Evolutionary conservation across 2,329 filamentous ascomycete genomes (phyloP), one percentile per base, ranked within the genome.

Genomic region (Tolypocladium inflatum): DNA sequence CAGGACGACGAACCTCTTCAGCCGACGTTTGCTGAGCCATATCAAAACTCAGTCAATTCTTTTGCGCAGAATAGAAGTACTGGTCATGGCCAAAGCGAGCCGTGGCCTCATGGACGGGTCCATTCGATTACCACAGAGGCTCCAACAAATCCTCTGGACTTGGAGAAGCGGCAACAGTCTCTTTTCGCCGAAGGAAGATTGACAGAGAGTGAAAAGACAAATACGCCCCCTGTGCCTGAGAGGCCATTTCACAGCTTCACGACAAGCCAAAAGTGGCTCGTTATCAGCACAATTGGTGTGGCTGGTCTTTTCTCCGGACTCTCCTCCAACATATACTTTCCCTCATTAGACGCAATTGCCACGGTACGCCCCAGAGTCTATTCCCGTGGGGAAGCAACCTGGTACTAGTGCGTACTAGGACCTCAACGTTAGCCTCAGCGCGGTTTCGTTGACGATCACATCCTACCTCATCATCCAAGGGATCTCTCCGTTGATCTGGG

Each of bases 261-360:
- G 21, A 56, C 30, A 13, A n/a, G 33, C 9, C 41, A 61, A 37
- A 81, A 80, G 64, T 71, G 74, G 59, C 64, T 75, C 60, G 74
- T 81, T 39, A 74, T 80, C 30, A 71, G 75, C 64, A 77, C 79
- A 55, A 75, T 80, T 30, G 75, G 78, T 2, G 64, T 78, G 1
- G 80, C 78, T 1, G 77, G 76, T 1, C 68, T 82, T 37, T 81
- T 83, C 67, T 81, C 79, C 3, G 80, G 80, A 1, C 62, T 79
- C 15, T 78, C 78, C 4, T 75, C 75, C 38, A 80, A 77, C 59
- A 80, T 83, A 55, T 82, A 81, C 67, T 73, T 78, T 55, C 77
- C 78, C 1, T 72, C 76, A 0, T 61, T 80, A 6, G 69, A 72
- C 51, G 61, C 67, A 3, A 71, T 79, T 19, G 67, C 74, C 9